A percentile compares a stretch with the other conserved stretches of the same genome.
Evolutionary conservation across 1,284 basidiomycete genomes (phyloP).

Genomic region (Trichosporon inkin): DNA sequence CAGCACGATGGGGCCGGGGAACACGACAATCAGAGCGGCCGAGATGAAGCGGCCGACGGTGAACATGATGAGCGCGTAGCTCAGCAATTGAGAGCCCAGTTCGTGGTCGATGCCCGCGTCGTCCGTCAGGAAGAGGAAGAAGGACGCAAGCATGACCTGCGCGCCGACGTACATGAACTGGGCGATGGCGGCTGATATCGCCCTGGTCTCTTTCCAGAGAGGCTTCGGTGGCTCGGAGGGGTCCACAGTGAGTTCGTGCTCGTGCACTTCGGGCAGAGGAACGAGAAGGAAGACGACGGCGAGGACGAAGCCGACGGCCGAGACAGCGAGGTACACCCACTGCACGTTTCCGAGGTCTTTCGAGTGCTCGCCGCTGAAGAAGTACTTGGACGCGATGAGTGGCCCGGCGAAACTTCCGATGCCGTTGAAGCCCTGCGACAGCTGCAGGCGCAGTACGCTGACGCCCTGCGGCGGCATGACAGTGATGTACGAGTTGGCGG

Average conservation of each 20-base stretch:
- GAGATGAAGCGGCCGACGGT: constrained; percentile 63
- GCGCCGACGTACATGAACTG: constrained; percentile 59
- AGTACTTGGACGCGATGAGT: constrained; percentile 70
- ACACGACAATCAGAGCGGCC: constrained; percentile 59
- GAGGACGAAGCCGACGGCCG: constrained; percentile 56
- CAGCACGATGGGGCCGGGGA: constrained; percentile 64
- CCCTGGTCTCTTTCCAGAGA: constrained; percentile 66
- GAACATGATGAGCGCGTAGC: constrained; percentile 69
- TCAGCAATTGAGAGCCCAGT: constrained; percentile 62
- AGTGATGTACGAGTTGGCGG: constrained; percentile 75
- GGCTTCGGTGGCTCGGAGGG: constrained; percentile 29
- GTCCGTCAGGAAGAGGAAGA: constrained; percentile 66
- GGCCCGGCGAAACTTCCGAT: constrained; percentile 73
- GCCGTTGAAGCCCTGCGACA: constrained; percentile 77
- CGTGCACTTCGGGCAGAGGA: constrained; percentile 68
- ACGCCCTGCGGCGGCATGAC: constrained; percentile 57
- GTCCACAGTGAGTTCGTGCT: constrained; percentile 47
- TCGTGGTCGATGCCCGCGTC: constrained; percentile 60
- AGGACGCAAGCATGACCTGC: constrained; percentile 67
- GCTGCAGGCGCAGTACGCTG: constrained; percentile 72
- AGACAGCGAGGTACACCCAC: constrained; percentile 75
- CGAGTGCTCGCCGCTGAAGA: constrained; percentile 64
- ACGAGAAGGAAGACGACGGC: constrained; percentile 70
- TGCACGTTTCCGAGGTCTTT: constrained; percentile 65
- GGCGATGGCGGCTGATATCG: constrained; percentile 57